Evolutionary conservation across 805 yeast genomes (phyloP), one percentile per base, ranked within the genome.

Genomic region (Saturnispora mendoncae): DNA sequence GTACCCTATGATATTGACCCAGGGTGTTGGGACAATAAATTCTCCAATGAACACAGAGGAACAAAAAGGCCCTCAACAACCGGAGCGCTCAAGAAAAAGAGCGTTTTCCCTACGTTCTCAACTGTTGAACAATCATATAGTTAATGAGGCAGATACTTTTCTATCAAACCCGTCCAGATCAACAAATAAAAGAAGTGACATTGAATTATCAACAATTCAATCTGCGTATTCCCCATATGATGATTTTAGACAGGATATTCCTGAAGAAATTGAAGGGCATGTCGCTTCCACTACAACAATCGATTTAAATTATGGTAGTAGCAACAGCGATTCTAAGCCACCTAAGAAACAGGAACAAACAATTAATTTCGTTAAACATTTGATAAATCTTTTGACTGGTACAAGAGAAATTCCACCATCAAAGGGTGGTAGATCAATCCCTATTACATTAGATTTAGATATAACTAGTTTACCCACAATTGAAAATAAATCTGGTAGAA

Each of bases 401-500:
- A 64, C 65, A 12, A 54, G 65, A 20, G 65, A 67, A 8, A 53
- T 65, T 12, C 71, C 76, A 7, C 74, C 76, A 14, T 71, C 92
- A 0, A 68, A 67, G 32, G 70, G 77, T 34, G 97, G 97, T 2
- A 67, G 97, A 46, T 64, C 68, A 27, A 72, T 88, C n/a, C 95
- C 95, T 0, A 57, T 86, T 6, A 62, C 73, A 1, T 52, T 78
- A 13, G 63, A 69, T 41, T 61, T 68, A 18, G 58, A 58, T 2
- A 58, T 60, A 18, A 56, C 61, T 23, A 51, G 43, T 14, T 52
- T 47, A 15, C 59, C 57, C 4, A 14, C 53, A 48, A 14, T 66
- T 53, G 29, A 64, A 56, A 39, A 55, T 15, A 48, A 49, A 25
- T 42, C 51, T n/a, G 56, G 56, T 43, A 41, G 46, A 28, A 52